phyloP scores from a whole-genome alignment of 805 yeast species.

The Barnettozyma pratensis region DNA sequence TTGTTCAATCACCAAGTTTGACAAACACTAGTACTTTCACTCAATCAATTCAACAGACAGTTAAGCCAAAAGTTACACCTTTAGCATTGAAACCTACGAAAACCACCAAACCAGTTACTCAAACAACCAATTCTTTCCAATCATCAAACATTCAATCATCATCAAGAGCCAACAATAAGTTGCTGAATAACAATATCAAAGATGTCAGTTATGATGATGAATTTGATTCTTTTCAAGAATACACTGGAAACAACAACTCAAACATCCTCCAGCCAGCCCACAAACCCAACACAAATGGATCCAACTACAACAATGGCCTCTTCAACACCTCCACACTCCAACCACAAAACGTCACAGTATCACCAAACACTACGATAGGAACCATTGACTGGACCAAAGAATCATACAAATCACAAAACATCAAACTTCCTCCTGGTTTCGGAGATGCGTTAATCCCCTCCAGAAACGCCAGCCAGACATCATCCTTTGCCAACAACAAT shows the following conservation, averaged over 20 bases:
- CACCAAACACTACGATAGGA: background rate
- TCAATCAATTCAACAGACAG: background rate
- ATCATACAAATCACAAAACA: conserved; percentile 8
- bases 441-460: conserved; percentile 32
- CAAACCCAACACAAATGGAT: conserved; percentile 5
- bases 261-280: conserved; percentile 8
- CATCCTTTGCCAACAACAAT: background rate
- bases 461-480: conserved; percentile 8
- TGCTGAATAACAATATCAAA: conserved; percentile 2
- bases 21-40: background rate
- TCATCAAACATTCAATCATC: conserved; percentile 10
- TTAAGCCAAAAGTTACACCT: conserved; percentile 18
- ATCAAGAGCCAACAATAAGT: background rate
- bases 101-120: conserved; percentile 2
- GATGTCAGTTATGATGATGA: conserved; percentile 17
- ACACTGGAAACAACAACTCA: background rate
- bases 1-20: background rate
- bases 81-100: conserved; percentile 13
- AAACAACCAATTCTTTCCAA: background rate
- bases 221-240: conserved; percentile 9
- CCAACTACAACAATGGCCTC: background rate
- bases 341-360: background rate
- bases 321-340: background rate
- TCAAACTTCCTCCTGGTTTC: conserved; percentile 38
- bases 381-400: conserved; percentile 11